Evolutionary conservation across 208 protist genomes (phyloP), one percentile per base, ranked within the genome.

Genomic region (Trypanosoma rangeli): DNA sequence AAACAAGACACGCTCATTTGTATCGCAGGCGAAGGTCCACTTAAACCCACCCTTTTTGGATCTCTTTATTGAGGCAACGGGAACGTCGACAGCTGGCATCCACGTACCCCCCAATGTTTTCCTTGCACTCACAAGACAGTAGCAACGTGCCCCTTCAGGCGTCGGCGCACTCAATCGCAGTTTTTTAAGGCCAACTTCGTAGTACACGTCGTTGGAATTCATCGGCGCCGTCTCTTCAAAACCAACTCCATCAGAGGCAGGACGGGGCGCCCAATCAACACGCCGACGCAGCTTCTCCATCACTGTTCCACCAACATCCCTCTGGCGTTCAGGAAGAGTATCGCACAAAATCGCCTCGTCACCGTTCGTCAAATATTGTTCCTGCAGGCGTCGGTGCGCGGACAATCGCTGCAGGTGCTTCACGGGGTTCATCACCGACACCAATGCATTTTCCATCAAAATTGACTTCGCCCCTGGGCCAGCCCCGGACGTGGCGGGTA

Each of bases 71-170:
- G 28, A 55, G 3, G 42, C 37, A 28, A 84, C 83, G 18, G 84
- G 84, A 37, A 93, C 74, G 54, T 80, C 65, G 3, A 90, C 64
- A 1, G 89, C 77, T 3, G 85, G 79, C 33, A 93, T 65, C 66
- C 89, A 93, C 3, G 84, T 82, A 9, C 76, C 78, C n/a, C 69
- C 59, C 1, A 55, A n/a, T 15, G 81, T 80, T 24, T 81, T 57
- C n/a, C 63, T 29, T 16, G 75, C 85, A 73, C 86, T 93, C 10
- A 95, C 70, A 15, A 93, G 82, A 56, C 89, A 92, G 60, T 89
- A 95, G 67, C 83, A 90, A 16, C 76, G 68, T 15, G 84, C 73
- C 37, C 64, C 48, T 5, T 53, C 29, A 22, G 81, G 85, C 10
- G 79, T 58, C 24, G 35, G 39, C 24, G 61, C 76, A 13, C 70